These are phyloP conservation scores for Microdochium trichocladiopsis DNA, from an alignment of 2,329 filamentous ascomycete genomes.

Conservation along the genomic window DNA sequence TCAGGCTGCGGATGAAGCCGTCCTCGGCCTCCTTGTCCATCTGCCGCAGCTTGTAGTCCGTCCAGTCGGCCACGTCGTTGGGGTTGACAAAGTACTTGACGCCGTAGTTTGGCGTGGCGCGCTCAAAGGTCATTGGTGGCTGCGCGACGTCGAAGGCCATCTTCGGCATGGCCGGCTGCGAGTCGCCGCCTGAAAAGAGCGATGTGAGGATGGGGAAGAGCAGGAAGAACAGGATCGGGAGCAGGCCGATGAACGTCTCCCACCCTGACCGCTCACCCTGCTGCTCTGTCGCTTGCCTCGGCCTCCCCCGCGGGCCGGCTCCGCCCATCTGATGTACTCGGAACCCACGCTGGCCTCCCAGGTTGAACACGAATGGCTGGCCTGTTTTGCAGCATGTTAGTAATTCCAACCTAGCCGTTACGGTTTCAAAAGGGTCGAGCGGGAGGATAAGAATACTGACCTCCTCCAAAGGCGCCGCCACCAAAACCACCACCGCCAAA, in stretches of 20 bases:
- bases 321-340: constrained; percentile 95
- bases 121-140: constrained; percentile 67
- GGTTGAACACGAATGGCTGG: constrained; percentile 90
- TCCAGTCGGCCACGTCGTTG: constrained; percentile 64
- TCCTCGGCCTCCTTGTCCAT: constrained; percentile 75
- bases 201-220: constrained; percentile 77
- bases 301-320: constrained; percentile 65
- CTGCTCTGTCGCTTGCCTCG: constrained; percentile 53
- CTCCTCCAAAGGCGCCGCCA: constrained; percentile 41
- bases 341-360: constrained; percentile 84
- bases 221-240: constrained; percentile 87
- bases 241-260: constrained; percentile 62
- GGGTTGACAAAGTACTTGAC: constrained; percentile 85
- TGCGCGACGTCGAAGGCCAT: constrained; percentile 70
- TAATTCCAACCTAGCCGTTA: no score
- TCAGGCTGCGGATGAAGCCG: constrained; percentile 61
- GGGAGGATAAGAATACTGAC: constrained; percentile 16
- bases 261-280: constrained; percentile 44
- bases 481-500: constrained; percentile 61
- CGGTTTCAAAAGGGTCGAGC: no score
- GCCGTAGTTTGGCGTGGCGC: constrained; percentile 62
- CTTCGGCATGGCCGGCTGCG: constrained; percentile 51
- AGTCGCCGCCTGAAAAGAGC: constrained; percentile 55
- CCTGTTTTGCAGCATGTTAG: constrained; percentile 33
- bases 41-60: constrained; percentile 59